phyloP scores from a whole-genome alignment of 345 rosid genomes.

The Alliaria petiolata region DNA sequence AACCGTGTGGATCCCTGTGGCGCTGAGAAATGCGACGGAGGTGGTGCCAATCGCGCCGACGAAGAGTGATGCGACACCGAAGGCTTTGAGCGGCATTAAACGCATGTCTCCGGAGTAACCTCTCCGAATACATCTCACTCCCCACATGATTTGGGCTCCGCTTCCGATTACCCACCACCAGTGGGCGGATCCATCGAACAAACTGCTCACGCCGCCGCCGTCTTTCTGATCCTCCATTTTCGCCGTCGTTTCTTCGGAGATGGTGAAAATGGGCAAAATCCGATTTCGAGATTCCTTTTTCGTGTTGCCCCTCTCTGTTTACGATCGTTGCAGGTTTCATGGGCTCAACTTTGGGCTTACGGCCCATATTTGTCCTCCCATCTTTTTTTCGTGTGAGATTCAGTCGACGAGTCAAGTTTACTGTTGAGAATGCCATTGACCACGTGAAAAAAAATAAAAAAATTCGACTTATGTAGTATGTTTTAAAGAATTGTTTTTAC shows the following conservation, averaged over 20 bases:
- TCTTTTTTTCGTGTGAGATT: background rate
- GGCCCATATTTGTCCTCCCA: background rate
- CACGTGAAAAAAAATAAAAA: too few species aligned
- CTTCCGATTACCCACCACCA: slow-evolving; percentile 35
- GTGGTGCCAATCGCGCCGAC: slow-evolving; percentile 51
- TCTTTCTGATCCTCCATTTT: slow-evolving; percentile 24
- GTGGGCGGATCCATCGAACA: slow-evolving; percentile 1
- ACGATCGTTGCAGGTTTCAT: background rate
- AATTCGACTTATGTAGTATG: background rate
- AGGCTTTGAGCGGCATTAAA: slow-evolving; percentile 60
- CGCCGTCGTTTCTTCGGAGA: background rate
- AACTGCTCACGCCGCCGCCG: background rate
- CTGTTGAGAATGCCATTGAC: background rate
- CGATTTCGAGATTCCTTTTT: background rate
- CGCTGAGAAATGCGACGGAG: slow-evolving; percentile 44
- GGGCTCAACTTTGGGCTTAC: background rate
- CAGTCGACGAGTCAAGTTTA: background rate
- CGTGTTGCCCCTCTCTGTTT: slow-evolving; percentile 1
- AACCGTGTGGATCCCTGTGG: slow-evolving; percentile 54
- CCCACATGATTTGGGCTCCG: slow-evolving; percentile 47
- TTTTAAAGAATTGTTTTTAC: background rate
- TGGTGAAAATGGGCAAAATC: background rate
- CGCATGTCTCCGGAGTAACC: slow-evolving; percentile 56
- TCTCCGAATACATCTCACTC: slow-evolving; percentile 38
- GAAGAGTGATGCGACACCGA: slow-evolving; percentile 56